Evolutionary conservation across 352 stramenopile genomes (phyloP), one percentile per base, ranked within the genome.

Genomic region (Phytophthora capsici): DNA sequence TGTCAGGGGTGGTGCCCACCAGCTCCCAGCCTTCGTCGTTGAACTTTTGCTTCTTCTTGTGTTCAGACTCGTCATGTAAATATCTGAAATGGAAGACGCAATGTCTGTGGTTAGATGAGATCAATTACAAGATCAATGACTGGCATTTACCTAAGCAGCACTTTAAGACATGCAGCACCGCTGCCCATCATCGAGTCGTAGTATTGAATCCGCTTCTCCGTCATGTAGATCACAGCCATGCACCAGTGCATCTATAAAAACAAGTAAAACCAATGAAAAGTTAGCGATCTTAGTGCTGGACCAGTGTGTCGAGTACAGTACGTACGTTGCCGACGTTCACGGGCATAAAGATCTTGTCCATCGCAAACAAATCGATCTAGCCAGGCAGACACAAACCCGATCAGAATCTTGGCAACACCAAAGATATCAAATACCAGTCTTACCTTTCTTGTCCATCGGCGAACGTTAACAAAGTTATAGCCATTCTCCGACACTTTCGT

Each of bases 341-440:
- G 4, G 88, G 88, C 3, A 96, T 77, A 56, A 94, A 94, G 62
- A 96, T 80, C 58, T 96, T 96, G 75, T 96, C 88, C 86, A 96
- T 93, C n/a, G 83, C 67, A 54, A 96, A 96, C n/a, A 96, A 23
- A 63, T 96, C 88, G 50, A 95, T 81, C 87, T 91, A 53, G 22
- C 48, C 40, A 41, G 51, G 26, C 13, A 60, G 20, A 8, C 25
- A 28, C 4, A 28, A 17, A 38, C n/a, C n/a, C n/a, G n/a, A n/a
- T n/a, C n/a, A n/a, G n/a, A n/a, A n/a, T n/a, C n/a, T n/a, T n/a
- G n/a, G n/a, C n/a, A n/a, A n/a, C n/a, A n/a, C n/a, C n/a, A 57
- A 9, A 13, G 40, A 47, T 17, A 40, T 6, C n/a, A 32, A 12
- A 13, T 20, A 25, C 12, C n/a, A 30, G 23, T 41, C 30, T 4